These are phyloP conservation scores for Blastosporella zonata DNA, from an alignment of 1,284 basidiomycete genomes.

Conservation along the genomic window DNA sequence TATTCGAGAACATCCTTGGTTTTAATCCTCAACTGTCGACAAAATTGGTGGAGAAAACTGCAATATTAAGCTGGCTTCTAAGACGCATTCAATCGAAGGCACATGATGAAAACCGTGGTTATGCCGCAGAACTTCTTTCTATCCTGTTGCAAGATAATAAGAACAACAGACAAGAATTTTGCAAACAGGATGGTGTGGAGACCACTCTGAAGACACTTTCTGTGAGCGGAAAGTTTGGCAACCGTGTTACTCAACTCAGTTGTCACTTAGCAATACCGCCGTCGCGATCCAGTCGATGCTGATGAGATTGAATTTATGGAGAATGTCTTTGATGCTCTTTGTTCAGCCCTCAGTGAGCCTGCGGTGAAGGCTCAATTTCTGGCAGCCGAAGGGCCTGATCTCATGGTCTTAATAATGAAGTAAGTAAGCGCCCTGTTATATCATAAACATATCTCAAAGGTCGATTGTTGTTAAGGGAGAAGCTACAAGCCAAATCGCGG, in stretches of 20 bases:
- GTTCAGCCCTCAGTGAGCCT: slow-evolving; percentile 75
- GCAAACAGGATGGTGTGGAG: slow-evolving; percentile 79
- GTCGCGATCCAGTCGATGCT: slow-evolving; percentile 75
- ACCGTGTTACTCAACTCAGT: not conserved
- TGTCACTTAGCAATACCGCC: slow-evolving; percentile 74
- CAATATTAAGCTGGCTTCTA: slow-evolving; percentile 78
- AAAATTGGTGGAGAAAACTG: slow-evolving; percentile 70
- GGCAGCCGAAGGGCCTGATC: slow-evolving; percentile 90
- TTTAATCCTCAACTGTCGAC: slow-evolving; percentile 77
- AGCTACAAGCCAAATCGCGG: slow-evolving; percentile 73
- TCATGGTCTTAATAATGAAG: slow-evolving; percentile 98
- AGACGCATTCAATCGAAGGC: slow-evolving; percentile 69
- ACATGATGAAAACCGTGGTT: slow-evolving; percentile 85
- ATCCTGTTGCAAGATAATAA: slow-evolving; percentile 81
- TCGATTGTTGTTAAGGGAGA: slow-evolving; percentile 56
- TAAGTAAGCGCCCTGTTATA: slow-evolving; percentile 38
- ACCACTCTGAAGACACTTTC: slow-evolving; percentile 74
- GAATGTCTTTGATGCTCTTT: slow-evolving; percentile 89
- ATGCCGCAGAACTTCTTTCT: slow-evolving; percentile 85
- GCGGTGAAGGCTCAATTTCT: slow-evolving; percentile 81
- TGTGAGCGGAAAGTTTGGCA: slow-evolving; percentile 47
- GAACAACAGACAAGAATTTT: slow-evolving; percentile 62
- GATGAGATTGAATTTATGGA: slow-evolving; percentile 98
- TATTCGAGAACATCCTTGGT: slow-evolving; percentile 91
- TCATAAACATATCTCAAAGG: slow-evolving; percentile 7